Conservation (phyloP, 139 green algal species). For the Closterium sp. region DNA sequence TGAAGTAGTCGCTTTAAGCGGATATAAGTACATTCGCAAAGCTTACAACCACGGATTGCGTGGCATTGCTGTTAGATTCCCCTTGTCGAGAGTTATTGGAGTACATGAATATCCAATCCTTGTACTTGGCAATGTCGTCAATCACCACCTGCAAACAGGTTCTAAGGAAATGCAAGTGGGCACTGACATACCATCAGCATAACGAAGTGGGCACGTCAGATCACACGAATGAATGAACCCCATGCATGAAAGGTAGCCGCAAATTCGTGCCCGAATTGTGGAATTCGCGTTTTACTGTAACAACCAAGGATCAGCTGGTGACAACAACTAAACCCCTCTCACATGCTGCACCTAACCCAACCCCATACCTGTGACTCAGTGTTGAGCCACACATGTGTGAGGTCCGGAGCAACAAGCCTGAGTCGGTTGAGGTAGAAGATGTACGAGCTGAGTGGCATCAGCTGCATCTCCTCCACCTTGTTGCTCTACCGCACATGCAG, state of each 20-base stretch:
- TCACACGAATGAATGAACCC: too few relatives aligned
- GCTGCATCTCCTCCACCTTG: slow-evolving; percentile 37
- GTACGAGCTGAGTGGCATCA: slow-evolving; percentile 13
- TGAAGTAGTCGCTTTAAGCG: slow-evolving; percentile 16
- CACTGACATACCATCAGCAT: too few relatives aligned
- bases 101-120: background rate
- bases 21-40: slow-evolving; percentile 39
- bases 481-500: slow-evolving; percentile 28
- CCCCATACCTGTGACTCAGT: slow-evolving; percentile 18
- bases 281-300: too few relatives aligned
- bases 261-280: too few relatives aligned
- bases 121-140: slow-evolving; percentile 4
- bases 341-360: background rate
- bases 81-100: background rate
- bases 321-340: background rate
- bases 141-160: slow-evolving; percentile 16
- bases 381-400: slow-evolving; percentile 23
- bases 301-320: background rate
- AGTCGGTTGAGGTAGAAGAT: background rate
- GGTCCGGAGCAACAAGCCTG: background rate
- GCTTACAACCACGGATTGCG: background rate
- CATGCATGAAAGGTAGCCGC: too few relatives aligned
- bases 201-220: too few relatives aligned
- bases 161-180: too few relatives aligned
- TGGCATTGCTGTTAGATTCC: background rate